phyloP scores from a whole-genome alignment of 176 grass and related monocot species.

The Musa beccarii region DNA sequence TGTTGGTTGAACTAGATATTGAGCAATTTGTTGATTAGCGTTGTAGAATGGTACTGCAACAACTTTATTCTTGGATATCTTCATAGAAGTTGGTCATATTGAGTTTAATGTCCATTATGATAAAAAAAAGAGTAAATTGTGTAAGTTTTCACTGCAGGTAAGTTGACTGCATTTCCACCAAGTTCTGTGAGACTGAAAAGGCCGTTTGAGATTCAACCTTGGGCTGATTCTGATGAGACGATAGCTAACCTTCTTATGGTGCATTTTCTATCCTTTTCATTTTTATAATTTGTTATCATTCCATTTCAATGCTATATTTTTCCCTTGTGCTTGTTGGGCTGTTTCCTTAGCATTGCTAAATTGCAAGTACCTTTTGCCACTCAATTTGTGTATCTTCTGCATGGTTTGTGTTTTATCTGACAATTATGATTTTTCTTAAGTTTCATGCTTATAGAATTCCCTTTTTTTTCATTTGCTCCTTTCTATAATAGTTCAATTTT shows the following conservation, averaged over 20 bases:
- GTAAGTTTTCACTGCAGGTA: conserved; percentile 27
- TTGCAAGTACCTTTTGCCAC: conserved; percentile 4
- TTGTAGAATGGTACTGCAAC: not conserved
- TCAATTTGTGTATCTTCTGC: not conserved
- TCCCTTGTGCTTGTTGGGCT: too few species aligned
- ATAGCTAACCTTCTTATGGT: conserved; percentile 96
- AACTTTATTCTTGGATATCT: not conserved
- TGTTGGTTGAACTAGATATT: not conserved
- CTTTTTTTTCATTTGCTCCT: not conserved
- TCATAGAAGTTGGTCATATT: not conserved
- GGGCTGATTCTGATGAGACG: conserved; percentile 68
- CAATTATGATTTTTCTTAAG: conserved; percentile 3
- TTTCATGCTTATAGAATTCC: not conserved
- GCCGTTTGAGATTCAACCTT: conserved; percentile 67
- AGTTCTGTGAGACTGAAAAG: conserved; percentile 50
- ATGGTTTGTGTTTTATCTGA: not conserved
- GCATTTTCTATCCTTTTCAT: conserved; percentile 10
- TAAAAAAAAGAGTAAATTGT: not conserved
- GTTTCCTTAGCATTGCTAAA: not conserved
- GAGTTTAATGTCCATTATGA: not conserved
- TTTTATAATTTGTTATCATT: conserved; percentile 1
- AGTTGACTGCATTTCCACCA: conserved; percentile 75
- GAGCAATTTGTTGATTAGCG: not conserved
- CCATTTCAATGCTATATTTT: not conserved
- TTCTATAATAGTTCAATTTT: conserved; percentile 2